Evolutionary conservation across 2,329 filamentous ascomycete genomes (phyloP).

Genomic region (Aspergillus fumigatiaffinis): DNA sequence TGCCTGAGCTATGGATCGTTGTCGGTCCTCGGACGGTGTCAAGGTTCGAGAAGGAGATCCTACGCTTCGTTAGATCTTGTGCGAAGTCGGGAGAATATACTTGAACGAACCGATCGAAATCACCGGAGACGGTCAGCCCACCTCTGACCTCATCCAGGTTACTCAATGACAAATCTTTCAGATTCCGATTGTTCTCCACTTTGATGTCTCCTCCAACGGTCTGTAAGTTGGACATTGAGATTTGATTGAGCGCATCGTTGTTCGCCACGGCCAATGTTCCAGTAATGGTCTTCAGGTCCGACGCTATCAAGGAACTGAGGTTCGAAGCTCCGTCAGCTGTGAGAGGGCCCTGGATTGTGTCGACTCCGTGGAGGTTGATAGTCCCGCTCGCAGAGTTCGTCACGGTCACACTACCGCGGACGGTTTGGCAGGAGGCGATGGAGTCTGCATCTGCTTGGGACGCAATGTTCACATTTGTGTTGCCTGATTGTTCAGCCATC

Average conservation of each 20-base stretch:
- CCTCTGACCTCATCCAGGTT: conserved; percentile 23
- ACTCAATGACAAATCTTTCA: conserved; percentile 17
- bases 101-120: neutral
- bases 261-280: conserved; percentile 17
- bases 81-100: neutral
- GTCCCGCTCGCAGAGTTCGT: conserved; percentile 36
- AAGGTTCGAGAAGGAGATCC: conserved; percentile 22
- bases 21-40: conserved; percentile 20
- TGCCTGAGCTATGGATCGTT: conserved; percentile 16
- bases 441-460: conserved; percentile 28
- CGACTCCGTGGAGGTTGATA: conserved; percentile 39
- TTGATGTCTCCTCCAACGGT: conserved; percentile 16
- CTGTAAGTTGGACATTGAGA: conserved; percentile 17
- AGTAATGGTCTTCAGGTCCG: conserved; percentile 19
- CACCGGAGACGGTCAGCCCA: conserved; percentile 2
- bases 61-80: conserved; percentile 1
- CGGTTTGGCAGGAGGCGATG: conserved; percentile 33
- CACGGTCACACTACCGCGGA: conserved; percentile 39
- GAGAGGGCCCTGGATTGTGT: conserved; percentile 21
- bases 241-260: conserved; percentile 15
- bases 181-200: conserved; percentile 18
- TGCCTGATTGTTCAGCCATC: conserved; percentile 17
- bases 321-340: conserved; percentile 14
- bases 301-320: conserved; percentile 12
- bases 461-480: conserved; percentile 44